These are phyloP conservation scores for Sarocladium strictum DNA, from an alignment of 2,329 filamentous ascomycete genomes.

Conservation along the genomic window DNA sequence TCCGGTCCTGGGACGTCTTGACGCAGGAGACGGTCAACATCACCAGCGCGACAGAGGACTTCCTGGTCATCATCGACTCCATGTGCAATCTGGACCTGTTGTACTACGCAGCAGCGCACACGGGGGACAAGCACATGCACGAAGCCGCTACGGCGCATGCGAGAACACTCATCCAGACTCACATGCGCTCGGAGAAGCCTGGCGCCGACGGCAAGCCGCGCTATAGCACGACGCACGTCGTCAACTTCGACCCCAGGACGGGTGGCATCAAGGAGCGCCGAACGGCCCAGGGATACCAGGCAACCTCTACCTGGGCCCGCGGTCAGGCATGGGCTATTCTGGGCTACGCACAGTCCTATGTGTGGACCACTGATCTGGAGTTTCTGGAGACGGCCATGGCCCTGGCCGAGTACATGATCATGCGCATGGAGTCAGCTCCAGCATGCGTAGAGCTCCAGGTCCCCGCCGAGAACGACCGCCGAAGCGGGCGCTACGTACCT, in stretches of 20 bases:
- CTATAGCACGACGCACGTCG: conserved; percentile 39
- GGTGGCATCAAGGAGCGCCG: conserved; percentile 36
- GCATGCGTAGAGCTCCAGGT: conserved; percentile 18
- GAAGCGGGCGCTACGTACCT: conserved; percentile 19
- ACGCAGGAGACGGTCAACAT: conserved; percentile 24
- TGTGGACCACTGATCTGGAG: conserved; percentile 36
- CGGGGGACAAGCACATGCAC: conserved; percentile 19
- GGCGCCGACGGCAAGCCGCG: conserved; percentile 13
- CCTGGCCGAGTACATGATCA: conserved; percentile 43
- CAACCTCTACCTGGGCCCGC: conserved; percentile 43
- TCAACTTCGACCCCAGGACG: conserved; percentile 39
- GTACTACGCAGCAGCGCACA: conserved; percentile 28
- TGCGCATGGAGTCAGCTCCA: conserved; percentile 26
- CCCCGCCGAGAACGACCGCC: neutral
- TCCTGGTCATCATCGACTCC: conserved; percentile 36
- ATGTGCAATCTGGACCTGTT: conserved; percentile 34
- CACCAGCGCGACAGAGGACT: conserved; percentile 25
- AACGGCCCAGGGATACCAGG: conserved; percentile 42
- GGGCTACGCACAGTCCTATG: conserved; percentile 43
- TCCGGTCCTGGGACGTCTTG: conserved; percentile 41
- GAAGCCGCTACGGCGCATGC: conserved; percentile 32
- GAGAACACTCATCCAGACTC: conserved; percentile 29
- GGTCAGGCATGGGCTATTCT: conserved; percentile 47
- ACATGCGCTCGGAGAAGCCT: conserved; percentile 31
- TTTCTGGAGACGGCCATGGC: conserved; percentile 39